Evolutionary conservation across 169 alveolate genomes (phyloP), one percentile per base, ranked within the genome.

Genomic region (Prorocentrum cordatum): DNA sequence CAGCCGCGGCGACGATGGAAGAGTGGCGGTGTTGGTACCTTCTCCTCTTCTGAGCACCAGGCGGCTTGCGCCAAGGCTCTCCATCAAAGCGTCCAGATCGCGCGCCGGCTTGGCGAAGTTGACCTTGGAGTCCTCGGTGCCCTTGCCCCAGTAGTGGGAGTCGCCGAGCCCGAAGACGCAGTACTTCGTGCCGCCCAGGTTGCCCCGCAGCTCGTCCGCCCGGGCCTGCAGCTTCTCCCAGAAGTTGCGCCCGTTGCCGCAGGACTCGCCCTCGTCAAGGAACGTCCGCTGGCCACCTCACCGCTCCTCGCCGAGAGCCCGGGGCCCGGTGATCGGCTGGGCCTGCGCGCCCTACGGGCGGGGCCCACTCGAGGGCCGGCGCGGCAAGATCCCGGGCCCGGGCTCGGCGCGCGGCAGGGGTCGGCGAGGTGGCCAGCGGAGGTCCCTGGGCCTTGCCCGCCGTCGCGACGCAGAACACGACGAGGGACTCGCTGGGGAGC

Each of bases 61-160:
- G n/a, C 38, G 24, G 7, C 6, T 29, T n/a, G 29, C 12, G 54
- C 75, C 31, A 45, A 66, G 75, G 47, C 32, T 61, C 68, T 82
- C 90, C 70, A 82, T 36, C 22, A 82, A 20, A 50, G 29, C 35
- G 68, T 82, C 90, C 80, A 82, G 31, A 68, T 82, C 90, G 24
- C 90, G 90, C 3, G 90, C 90, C 6, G 90, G 90, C 38, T 82
- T 82, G 35, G 90, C 90, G 31, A 82, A 82, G 68, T 82, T 82
- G 79, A 82, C 45, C 80, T 82, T 82, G 42, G 90, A 82, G 50
- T 70, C 83, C 64, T 70, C 58, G 7, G 88, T 77, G 88, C 88
- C 90, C 80, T 82, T 82, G 66, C 90, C 90, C 90, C 90, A 82
- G 79, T 82, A 82, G 80, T 82, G 90, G 31, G 90, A 82, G 33